phyloP scores from a whole-genome alignment of 2,329 filamentous ascomycete genomes.

The Neospermospora avenae region DNA sequence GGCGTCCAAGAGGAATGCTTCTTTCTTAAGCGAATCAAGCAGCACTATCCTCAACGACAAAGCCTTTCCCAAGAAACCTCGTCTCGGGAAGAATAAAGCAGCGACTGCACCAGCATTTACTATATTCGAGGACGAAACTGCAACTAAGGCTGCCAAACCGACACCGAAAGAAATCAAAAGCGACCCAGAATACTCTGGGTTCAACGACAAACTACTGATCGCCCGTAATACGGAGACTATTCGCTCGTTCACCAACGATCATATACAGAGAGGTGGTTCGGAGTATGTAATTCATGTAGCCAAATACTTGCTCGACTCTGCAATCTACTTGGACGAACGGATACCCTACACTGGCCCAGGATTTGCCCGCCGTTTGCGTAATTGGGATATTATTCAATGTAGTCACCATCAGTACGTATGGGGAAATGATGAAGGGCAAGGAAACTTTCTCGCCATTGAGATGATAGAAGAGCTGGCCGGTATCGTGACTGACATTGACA shows the following conservation, averaged over 20 bases:
- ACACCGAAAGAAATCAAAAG: background rate
- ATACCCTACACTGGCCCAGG: background rate
- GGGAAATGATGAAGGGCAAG: too few relatives aligned
- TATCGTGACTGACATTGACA: background rate
- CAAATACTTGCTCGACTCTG: too few relatives aligned
- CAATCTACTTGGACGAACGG: background rate
- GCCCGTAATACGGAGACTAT: background rate
- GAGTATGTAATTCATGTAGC: too few relatives aligned
- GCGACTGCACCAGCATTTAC: background rate
- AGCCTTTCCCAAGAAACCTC: background rate
- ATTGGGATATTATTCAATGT: background rate
- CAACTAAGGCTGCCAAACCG: background rate
- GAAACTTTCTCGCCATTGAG: background rate
- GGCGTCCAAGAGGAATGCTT: background rate
- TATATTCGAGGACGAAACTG: conserved; percentile 6
- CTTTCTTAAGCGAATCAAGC: background rate
- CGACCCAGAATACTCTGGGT: background rate
- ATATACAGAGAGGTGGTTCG: background rate
- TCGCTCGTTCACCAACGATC: background rate
- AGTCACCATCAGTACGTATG: too few relatives aligned
- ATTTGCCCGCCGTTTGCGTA: background rate
- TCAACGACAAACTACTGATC: background rate
- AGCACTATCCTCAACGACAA: background rate
- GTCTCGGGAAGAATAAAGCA: background rate
- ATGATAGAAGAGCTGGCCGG: background rate